Evolutionary conservation across 78 protist genomes (phyloP).

Genomic region (Dictyostelium discoideum): DNA sequence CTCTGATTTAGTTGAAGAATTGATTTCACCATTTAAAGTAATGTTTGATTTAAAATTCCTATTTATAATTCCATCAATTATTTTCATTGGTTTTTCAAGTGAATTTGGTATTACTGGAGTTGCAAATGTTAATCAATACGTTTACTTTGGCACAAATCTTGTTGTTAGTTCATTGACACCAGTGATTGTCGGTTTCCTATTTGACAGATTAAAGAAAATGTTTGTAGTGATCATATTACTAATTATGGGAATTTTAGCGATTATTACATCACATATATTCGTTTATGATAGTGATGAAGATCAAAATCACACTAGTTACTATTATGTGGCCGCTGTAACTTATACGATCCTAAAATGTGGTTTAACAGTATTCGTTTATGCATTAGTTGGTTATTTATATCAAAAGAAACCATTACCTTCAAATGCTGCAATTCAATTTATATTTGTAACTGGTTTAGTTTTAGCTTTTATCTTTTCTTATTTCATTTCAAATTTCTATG

Average conservation of each 20-base stretch:
- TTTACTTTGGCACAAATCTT: neutral
- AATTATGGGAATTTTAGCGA: neutral
- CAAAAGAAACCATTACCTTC: neutral
- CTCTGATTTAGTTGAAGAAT: neutral
- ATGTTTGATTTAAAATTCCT: neutral
- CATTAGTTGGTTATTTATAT: neutral
- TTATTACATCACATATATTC: neutral
- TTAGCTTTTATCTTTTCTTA: neutral
- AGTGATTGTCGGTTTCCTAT: neutral
- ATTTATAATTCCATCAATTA: neutral
- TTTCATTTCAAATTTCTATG: neutral
- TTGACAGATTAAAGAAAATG: neutral
- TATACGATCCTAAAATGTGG: neutral
- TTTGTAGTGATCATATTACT: neutral
- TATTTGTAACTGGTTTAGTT: neutral
- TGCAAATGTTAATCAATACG: neutral
- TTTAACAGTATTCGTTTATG: neutral
- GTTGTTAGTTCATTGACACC: neutral
- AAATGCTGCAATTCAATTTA: neutral
- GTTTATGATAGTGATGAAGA: neutral
- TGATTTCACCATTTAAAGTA: neutral
- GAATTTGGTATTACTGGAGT: neutral
- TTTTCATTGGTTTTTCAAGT: conserved; percentile 2
- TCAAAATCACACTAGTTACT: neutral
- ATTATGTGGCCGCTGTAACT: neutral